Conservation (phyloP, 345 rosid species). For the Combretum micranthum region DNA sequence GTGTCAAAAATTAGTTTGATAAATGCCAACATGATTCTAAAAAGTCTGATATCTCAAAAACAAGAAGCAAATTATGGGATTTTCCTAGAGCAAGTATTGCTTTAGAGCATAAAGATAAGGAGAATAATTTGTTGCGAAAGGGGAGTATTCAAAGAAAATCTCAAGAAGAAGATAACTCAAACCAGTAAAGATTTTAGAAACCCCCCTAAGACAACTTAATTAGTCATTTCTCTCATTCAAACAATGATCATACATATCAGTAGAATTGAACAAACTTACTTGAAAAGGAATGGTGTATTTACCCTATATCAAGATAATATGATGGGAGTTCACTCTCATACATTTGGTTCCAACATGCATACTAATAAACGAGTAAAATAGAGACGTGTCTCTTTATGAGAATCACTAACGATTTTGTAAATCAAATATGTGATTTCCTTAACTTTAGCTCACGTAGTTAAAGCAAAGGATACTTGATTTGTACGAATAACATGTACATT, state of each 20-base stretch:
- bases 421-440: too few relatives aligned
- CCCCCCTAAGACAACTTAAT: conserved; percentile 28
- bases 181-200: conserved; percentile 23
- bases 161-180: conserved; percentile 27
- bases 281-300: conserved; percentile 25
- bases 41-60: too few relatives aligned
- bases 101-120: too few relatives aligned
- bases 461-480: conserved; percentile 35
- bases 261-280: conserved; percentile 34
- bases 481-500: conserved; percentile 35
- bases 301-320: conserved; percentile 39
- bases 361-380: conserved; percentile 32
- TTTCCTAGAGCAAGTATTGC: too few relatives aligned
- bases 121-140: too few relatives aligned
- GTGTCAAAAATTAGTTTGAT: too few relatives aligned
- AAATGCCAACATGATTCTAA: too few relatives aligned
- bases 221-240: conserved; percentile 34
- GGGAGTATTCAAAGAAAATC: conserved; percentile 28
- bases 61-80: too few relatives aligned
- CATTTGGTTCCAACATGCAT: conserved; percentile 27
- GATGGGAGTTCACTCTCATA: conserved; percentile 32
- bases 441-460: too few relatives aligned
- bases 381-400: too few relatives aligned
- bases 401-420: too few relatives aligned
- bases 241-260: conserved; percentile 16